Percentiles rank a stretch among this genome's conserved stretches.
These are phyloP conservation scores for Cladophialophora chaetospira DNA, from an alignment of 2,329 filamentous ascomycete genomes.

Conservation along the genomic window DNA sequence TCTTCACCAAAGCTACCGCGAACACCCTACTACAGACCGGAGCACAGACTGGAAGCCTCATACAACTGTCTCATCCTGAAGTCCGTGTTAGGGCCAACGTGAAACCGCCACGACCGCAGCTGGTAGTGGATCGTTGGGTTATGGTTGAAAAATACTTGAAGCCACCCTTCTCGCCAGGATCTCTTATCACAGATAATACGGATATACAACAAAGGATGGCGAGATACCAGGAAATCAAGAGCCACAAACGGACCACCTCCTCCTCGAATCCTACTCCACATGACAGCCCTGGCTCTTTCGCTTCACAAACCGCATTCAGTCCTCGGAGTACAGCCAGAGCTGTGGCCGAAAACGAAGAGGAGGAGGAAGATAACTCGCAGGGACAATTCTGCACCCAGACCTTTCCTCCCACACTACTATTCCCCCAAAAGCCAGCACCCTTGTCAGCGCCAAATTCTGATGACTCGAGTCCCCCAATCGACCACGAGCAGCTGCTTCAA, in stretches of 20 bases:
- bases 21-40: background rate
- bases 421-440: too few species aligned
- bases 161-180: too few species aligned
- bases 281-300: constrained; percentile 14
- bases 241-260: background rate
- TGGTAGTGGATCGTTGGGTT: background rate
- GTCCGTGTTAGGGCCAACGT: constrained; percentile 11
- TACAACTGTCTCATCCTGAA: background rate
- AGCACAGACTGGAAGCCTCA: background rate
- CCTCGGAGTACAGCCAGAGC: background rate
- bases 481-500: too few species aligned
- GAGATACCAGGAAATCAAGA: background rate
- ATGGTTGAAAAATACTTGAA: background rate
- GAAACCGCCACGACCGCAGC: constrained; percentile 7
- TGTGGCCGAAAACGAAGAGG: constrained; percentile 2
- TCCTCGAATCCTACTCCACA: background rate
- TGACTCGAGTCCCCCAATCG: too few species aligned
- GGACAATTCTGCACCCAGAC: constrained; percentile 9
- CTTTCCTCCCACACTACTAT: background rate
- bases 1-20: constrained; percentile 5
- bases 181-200: background rate
- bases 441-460: background rate
- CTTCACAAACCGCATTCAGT: constrained; percentile 12
- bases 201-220: constrained; percentile 7
- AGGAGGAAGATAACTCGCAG: constrained; percentile 4